Percentiles rank a stretch among this genome's conserved stretches.
phyloP scores from a whole-genome alignment of 768 basidiomycete genomes.

The Mrakia blollopis region DNA sequence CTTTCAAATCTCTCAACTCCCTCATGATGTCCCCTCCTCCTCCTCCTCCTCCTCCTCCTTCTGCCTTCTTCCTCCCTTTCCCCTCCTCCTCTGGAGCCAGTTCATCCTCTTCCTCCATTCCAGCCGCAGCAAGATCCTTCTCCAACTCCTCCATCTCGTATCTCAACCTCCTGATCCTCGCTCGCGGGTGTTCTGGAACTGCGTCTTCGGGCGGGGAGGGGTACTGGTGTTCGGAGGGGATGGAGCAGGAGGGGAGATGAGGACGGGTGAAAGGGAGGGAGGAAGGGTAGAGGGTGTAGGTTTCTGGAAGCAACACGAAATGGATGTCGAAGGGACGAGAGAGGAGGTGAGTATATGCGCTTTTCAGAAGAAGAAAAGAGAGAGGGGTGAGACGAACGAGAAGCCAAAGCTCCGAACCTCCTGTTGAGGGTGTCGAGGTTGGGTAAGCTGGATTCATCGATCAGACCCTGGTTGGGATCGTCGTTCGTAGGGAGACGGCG shows the following conservation, averaged over 20 bases:
- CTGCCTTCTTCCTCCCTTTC: neutral
- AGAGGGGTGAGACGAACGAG: conserved; percentile 1
- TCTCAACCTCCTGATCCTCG: conserved; percentile 54
- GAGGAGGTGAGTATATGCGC: neutral
- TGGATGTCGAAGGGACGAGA: neutral
- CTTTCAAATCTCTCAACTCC: conserved; percentile 67
- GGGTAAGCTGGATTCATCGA: conserved; percentile 26
- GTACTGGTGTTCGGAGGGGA: conserved; percentile 21
- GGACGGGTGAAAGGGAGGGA: conserved; percentile 11
- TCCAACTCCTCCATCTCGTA: conserved; percentile 76
- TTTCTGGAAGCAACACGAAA: no score
- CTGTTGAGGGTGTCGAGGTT: neutral
- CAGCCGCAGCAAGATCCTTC: conserved; percentile 52
- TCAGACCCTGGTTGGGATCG: conserved; percentile 14
- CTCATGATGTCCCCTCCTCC: conserved; percentile 14
- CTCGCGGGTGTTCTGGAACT: conserved; percentile 43
- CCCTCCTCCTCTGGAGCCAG: no score
- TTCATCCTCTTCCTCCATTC: no score
- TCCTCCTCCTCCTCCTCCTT: neutral
- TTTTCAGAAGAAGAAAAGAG: neutral
- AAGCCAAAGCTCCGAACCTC: conserved; percentile 25
- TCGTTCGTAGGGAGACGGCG: neutral
- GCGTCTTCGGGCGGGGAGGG: conserved; percentile 4
- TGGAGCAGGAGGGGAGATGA: conserved; percentile 8
- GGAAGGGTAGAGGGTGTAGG: conserved; percentile 32